These are phyloP conservation scores for Funneliformis mosseae DNA, from an alignment of 192 early-diverging fungal genomes.

Conservation along the genomic window DNA sequence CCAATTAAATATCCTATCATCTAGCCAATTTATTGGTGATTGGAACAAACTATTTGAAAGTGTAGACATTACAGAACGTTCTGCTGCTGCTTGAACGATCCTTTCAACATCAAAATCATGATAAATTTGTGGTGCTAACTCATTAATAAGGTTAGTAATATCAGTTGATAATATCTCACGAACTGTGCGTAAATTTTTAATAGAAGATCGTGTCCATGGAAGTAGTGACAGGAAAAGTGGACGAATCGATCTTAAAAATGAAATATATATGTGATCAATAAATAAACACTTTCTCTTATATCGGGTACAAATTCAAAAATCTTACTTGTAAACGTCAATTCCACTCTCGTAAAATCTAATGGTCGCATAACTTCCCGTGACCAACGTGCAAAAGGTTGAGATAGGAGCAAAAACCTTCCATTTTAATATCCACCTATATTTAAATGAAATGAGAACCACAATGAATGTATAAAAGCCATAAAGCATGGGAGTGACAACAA, in stretches of 20 bases:
- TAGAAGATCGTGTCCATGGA: slow-evolving; percentile 53
- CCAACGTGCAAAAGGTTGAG: slow-evolving; percentile 39
- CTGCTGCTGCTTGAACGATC: slow-evolving; percentile 41
- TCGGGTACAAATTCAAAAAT: neutral
- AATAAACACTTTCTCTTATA: neutral
- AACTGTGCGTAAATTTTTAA: slow-evolving; percentile 65
- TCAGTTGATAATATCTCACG: slow-evolving; percentile 75
- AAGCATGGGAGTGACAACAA: slow-evolving; percentile 73
- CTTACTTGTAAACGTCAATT: slow-evolving; percentile 69
- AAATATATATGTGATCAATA: neutral
- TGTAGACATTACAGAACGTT: slow-evolving; percentile 34
- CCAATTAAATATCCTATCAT: slow-evolving; percentile 64
- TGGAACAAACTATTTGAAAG: slow-evolving; percentile 39
- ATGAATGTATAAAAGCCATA: slow-evolving; percentile 74
- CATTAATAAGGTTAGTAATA: slow-evolving; percentile 81
- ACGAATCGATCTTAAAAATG: slow-evolving; percentile 64
- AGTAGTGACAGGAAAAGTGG: slow-evolving; percentile 80
- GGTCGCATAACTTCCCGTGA: slow-evolving; percentile 67
- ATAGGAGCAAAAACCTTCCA: slow-evolving; percentile 51
- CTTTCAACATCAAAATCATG: slow-evolving; percentile 67
- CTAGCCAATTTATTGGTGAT: slow-evolving; percentile 52
- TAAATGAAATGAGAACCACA: slow-evolving; percentile 50
- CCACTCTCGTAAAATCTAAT: slow-evolving; percentile 78
- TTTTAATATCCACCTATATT: slow-evolving; percentile 37
- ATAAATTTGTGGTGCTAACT: slow-evolving; percentile 80